These are phyloP conservation scores for Lomentospora prolificans DNA, from an alignment of 2,329 filamentous ascomycete species.

Conservation along the genomic window DNA sequence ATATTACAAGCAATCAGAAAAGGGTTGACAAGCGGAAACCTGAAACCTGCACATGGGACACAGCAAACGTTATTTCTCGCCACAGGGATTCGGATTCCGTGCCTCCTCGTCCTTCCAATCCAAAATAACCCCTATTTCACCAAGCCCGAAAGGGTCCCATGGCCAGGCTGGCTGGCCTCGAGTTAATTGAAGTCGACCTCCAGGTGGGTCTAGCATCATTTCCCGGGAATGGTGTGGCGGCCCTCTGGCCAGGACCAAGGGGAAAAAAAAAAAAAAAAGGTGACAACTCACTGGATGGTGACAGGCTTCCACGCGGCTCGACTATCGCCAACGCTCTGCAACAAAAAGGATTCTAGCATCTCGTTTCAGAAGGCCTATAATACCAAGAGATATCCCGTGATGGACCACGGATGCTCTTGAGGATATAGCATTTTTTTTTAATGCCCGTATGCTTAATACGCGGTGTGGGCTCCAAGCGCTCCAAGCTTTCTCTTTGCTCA, in stretches of 20 bases:
- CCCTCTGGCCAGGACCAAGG: not conserved
- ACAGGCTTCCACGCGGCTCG: not conserved
- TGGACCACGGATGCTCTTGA: not conserved
- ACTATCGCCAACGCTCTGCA: not conserved
- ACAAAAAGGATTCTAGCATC: not conserved
- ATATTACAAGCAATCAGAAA: too few species aligned
- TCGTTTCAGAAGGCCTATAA: not conserved
- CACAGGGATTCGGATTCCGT: too few species aligned
- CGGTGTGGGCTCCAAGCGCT: too few species aligned
- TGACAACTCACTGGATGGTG: not conserved
- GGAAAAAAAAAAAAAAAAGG: not conserved
- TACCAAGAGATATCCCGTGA: not conserved
- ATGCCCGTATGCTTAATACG: too few species aligned
- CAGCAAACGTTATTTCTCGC: too few species aligned
- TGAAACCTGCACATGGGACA: too few species aligned
- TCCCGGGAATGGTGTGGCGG: not conserved
- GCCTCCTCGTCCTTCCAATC: too few species aligned
- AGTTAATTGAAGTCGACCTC: not conserved
- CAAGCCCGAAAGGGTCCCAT: too few species aligned
- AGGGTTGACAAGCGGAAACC: too few species aligned
- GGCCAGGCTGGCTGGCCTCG: not conserved
- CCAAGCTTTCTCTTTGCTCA: too few species aligned
- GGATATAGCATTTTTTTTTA: too few species aligned
- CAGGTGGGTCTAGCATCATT: not conserved
- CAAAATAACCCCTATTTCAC: too few species aligned